phyloP scores from a whole-genome alignment of 768 basidiomycete genomes.

The Boletus tylopilopsis region DNA sequence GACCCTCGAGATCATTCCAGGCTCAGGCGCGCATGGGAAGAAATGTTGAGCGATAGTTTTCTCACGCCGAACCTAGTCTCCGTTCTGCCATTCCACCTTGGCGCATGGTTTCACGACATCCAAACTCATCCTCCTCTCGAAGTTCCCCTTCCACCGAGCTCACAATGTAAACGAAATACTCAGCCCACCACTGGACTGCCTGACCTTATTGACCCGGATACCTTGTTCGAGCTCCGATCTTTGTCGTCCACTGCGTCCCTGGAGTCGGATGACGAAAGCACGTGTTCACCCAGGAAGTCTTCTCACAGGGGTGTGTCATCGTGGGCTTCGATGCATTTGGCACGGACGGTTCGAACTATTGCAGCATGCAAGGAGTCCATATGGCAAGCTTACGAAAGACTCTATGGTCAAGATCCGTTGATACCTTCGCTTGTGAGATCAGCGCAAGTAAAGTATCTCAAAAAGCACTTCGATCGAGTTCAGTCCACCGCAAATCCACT shows the following conservation, averaged over 20 bases:
- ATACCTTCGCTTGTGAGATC: conserved; percentile 38
- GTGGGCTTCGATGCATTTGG: conserved; percentile 64
- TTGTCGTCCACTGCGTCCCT: conserved; percentile 18
- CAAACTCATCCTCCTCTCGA: conserved; percentile 45
- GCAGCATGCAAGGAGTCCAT: conserved; percentile 67
- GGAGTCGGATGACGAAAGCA: conserved; percentile 28
- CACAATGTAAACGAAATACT: conserved; percentile 23
- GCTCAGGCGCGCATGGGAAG: conserved; percentile 62
- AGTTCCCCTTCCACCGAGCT: conserved; percentile 55
- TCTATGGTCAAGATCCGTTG: conserved; percentile 39
- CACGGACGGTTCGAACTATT: conserved; percentile 53
- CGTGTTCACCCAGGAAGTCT: conserved; percentile 13
- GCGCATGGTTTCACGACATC: conserved; percentile 51
- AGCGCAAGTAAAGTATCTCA: conserved; percentile 29
- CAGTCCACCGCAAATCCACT: conserved; percentile 32
- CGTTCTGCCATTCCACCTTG: conserved; percentile 66
- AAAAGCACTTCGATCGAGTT: conserved; percentile 15
- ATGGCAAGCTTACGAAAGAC: conserved; percentile 55
- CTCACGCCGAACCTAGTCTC: conserved; percentile 51
- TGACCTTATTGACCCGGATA: conserved; percentile 27
- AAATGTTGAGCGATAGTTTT: conserved; percentile 59
- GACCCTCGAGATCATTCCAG: conserved; percentile 61
- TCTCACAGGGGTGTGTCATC: conserved; percentile 34
- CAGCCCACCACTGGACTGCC: conserved; percentile 15
- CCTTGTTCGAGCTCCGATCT: conserved; percentile 30